Conservation (phyloP, 495 filamentous ascomycete species). For the Eremomyces bilateralis region DNA sequence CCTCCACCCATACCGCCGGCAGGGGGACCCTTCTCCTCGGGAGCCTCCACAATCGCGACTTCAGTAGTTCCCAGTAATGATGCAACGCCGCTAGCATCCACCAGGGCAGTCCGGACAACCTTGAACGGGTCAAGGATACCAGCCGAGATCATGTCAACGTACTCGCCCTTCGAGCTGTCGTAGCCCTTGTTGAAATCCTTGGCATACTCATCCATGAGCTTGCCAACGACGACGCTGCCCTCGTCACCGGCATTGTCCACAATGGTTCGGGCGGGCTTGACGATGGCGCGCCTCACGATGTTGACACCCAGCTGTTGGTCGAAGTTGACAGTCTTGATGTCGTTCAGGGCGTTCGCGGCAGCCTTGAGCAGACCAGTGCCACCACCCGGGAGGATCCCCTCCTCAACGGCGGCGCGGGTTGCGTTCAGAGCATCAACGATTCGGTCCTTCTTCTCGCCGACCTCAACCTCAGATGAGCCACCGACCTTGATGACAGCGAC, state of each 20-base stretch:
- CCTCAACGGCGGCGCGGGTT: constrained; percentile 93
- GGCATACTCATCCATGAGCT: constrained; percentile 86
- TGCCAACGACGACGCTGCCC: constrained; percentile 90
- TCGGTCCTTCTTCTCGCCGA: constrained; percentile 98
- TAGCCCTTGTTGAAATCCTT: constrained; percentile 94
- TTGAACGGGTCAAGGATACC: constrained; percentile 98
- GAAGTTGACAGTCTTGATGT: constrained; percentile 79
- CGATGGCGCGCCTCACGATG: constrained; percentile 96
- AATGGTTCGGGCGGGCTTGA: constrained; percentile 77
- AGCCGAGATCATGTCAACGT: constrained; percentile 90
- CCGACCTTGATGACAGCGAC: constrained; percentile 99
- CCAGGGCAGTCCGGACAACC: constrained; percentile 87
- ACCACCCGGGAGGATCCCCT: constrained; percentile 95
- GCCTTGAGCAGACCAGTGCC: constrained; percentile 97
- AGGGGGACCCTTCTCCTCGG: constrained; percentile 62
- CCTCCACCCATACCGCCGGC: constrained; percentile 20
- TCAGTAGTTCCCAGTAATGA: constrained; percentile 95
- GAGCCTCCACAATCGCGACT: constrained; percentile 87
- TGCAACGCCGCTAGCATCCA: constrained; percentile 90
- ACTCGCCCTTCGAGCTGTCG: constrained; percentile 89
- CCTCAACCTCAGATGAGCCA: constrained; percentile 92
- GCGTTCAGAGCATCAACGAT: constrained; percentile 97
- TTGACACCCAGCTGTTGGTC: constrained; percentile 96
- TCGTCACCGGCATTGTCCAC: constrained; percentile 95
- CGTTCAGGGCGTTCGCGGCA: constrained; percentile 61